Conservation (phyloP, 129 eudicot genomes). For the Glebionis coronaria region DNA sequence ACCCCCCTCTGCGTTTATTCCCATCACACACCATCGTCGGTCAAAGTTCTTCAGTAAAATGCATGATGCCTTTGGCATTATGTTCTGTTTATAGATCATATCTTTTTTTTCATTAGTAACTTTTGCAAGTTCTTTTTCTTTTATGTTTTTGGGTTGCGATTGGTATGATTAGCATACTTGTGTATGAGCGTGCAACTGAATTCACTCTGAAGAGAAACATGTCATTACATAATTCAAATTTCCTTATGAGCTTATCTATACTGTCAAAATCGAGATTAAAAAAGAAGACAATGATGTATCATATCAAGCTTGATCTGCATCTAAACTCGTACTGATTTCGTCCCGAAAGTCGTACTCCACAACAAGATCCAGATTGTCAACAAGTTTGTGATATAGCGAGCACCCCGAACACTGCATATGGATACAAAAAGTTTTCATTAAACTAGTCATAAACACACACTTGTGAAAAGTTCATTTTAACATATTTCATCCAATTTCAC, state of each 20-base stretch:
- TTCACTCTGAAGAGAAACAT: neutral
- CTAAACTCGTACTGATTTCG: slow-evolving; percentile 30
- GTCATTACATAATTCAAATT: neutral
- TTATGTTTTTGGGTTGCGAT: slow-evolving; percentile 12
- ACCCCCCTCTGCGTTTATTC: slow-evolving; percentile 52
- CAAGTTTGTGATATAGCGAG: slow-evolving; percentile 69
- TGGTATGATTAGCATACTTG: neutral
- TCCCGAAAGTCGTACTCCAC: slow-evolving; percentile 75
- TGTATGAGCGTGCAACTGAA: neutral
- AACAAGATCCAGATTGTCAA: slow-evolving; percentile 88
- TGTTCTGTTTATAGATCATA: slow-evolving; percentile 59
- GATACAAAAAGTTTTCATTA: neutral
- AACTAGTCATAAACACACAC: neutral
- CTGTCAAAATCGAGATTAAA: slow-evolving; percentile 1
- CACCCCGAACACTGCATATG: slow-evolving; percentile 77
- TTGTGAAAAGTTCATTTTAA: too few relatives aligned
- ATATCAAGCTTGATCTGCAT: slow-evolving; percentile 32
- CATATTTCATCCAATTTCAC: too few relatives aligned
- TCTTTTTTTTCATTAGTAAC: slow-evolving; percentile 3
- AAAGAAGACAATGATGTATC: neutral
- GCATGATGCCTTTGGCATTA: slow-evolving; percentile 57
- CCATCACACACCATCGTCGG: slow-evolving; percentile 36
- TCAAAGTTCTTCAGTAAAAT: slow-evolving; percentile 61
- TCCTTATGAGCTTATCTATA: neutral
- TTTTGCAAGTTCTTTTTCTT: neutral